Evolutionary conservation across 257 asterid genomes (phyloP).

Genomic region (Nicotiana tomentosiformis): DNA sequence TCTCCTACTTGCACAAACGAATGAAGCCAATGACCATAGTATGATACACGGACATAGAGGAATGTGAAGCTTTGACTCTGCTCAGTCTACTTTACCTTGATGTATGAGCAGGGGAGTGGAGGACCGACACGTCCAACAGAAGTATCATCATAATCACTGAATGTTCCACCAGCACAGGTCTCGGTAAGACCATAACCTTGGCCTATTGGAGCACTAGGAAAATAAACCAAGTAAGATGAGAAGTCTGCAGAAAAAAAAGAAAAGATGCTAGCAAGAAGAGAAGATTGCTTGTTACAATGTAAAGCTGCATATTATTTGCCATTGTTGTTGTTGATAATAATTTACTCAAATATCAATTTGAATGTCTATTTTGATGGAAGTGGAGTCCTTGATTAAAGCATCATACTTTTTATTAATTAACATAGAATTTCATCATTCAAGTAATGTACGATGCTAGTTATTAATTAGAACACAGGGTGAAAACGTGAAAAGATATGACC

Average conservation of each 20-base stretch:
- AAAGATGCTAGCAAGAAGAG: constrained; percentile 1
- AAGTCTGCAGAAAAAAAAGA: neutral
- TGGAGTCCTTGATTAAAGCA: neutral
- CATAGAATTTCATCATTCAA: neutral
- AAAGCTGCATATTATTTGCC: neutral
- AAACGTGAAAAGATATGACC: neutral
- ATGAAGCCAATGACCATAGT: neutral
- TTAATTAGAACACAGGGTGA: neutral
- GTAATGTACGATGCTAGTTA: neutral
- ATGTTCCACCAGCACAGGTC: constrained; percentile 99
- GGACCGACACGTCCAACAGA: constrained; percentile 99
- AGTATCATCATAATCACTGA: constrained; percentile 88
- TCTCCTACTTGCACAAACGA: neutral
- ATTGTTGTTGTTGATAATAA: neutral
- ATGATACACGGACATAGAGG: neutral
- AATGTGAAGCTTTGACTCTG: neutral
- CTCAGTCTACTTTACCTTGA: constrained; percentile 52
- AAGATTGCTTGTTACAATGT: neutral
- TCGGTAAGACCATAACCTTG: constrained; percentile 99
- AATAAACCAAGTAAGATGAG: neutral
- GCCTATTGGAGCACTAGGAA: constrained; percentile 84
- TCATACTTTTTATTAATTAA: neutral
- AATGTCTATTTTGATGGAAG: neutral
- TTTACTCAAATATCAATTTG: neutral
- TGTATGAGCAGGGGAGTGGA: constrained; percentile 81